phyloP scores from a whole-genome alignment of 805 yeast species.

The Saccharomycopsis schoenii region DNA sequence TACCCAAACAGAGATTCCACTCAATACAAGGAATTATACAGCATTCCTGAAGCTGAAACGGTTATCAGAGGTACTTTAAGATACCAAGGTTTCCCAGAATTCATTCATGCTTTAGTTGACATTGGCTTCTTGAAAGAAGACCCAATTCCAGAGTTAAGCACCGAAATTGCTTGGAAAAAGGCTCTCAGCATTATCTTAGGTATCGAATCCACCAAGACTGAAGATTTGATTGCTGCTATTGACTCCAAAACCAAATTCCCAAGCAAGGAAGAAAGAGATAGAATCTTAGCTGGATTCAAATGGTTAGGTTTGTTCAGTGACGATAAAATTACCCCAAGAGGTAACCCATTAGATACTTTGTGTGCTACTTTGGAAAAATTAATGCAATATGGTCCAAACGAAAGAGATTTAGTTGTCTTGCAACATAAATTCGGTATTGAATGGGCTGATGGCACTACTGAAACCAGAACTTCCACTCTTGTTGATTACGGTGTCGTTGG shows the following conservation, averaged over 20 bases:
- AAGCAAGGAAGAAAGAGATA: constrained; percentile 69
- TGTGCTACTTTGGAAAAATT: constrained; percentile 92
- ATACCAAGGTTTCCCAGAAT: constrained; percentile 98
- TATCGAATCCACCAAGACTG: constrained; percentile 57
- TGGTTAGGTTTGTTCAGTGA: constrained; percentile 93
- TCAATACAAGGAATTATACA: constrained; percentile 80
- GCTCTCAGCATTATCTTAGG: constrained; percentile 72
- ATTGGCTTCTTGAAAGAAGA: constrained; percentile 84
- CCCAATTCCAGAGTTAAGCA: constrained; percentile 46
- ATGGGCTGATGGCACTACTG: constrained; percentile 88
- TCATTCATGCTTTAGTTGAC: constrained; percentile 90
- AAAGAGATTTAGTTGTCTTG: constrained; percentile 88
- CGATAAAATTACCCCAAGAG: constrained; percentile 71
- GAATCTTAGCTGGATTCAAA: constrained; percentile 78
- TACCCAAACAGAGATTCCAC: constrained; percentile 99
- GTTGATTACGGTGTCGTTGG: constrained; percentile 90
- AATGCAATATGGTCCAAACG: constrained; percentile 94
- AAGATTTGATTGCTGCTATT: constrained; percentile 68
- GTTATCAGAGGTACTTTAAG: constrained; percentile 95
- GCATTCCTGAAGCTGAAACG: constrained; percentile 95
- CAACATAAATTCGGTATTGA: constrained; percentile 98
- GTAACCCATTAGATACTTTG: constrained; percentile 89
- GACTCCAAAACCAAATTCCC: constrained; percentile 72
- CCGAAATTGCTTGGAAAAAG: constrained; percentile 73
- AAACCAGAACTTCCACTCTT: constrained; percentile 90